A percentile compares a stretch with the other conserved stretches of the same genome.
These are phyloP conservation scores for Camelina sativa DNA, from an alignment of 345 rosid species.

Conservation along the genomic window DNA sequence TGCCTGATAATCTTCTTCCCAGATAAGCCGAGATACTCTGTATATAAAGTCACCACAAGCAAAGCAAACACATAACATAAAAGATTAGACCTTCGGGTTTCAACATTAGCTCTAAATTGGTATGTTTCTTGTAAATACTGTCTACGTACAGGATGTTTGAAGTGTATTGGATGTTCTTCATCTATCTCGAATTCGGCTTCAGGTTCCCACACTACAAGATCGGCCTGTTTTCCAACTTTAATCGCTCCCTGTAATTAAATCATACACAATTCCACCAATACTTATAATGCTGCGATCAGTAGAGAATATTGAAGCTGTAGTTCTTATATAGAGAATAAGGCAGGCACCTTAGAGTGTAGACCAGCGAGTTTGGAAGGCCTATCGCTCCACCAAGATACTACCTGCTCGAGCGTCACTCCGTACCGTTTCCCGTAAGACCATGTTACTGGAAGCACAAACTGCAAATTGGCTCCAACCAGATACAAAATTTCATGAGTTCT, in stretches of 20 bases:
- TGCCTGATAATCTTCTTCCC: conserved; percentile 77
- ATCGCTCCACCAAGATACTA: conserved; percentile 91
- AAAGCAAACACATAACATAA: conserved; percentile 25
- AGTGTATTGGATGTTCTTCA: conserved; percentile 61
- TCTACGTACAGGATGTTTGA: conserved; percentile 75
- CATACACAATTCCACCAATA: conserved; percentile 5
- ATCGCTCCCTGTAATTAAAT: conserved; percentile 65
- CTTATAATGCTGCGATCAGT: background rate
- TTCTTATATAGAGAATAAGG: background rate
- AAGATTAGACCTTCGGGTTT: background rate
- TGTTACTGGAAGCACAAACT: conserved; percentile 95
- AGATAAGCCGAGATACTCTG: conserved; percentile 87
- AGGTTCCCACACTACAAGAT: conserved; percentile 86
- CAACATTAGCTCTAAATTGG: conserved; percentile 3
- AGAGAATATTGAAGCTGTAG: background rate
- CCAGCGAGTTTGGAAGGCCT: conserved; percentile 89
- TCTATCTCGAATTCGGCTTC: conserved; percentile 64
- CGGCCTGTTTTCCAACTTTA: conserved; percentile 79
- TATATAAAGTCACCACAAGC: conserved; percentile 16
- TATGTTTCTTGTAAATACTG: background rate
- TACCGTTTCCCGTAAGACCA: conserved; percentile 82
- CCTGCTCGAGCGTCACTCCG: conserved; percentile 72
- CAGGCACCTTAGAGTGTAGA: conserved; percentile 63
- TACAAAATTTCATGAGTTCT: conserved; percentile 37
- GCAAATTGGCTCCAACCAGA: conserved; percentile 45